Evolutionary conservation across 805 yeast genomes (phyloP).

Genomic region (Candida hungchunana): DNA sequence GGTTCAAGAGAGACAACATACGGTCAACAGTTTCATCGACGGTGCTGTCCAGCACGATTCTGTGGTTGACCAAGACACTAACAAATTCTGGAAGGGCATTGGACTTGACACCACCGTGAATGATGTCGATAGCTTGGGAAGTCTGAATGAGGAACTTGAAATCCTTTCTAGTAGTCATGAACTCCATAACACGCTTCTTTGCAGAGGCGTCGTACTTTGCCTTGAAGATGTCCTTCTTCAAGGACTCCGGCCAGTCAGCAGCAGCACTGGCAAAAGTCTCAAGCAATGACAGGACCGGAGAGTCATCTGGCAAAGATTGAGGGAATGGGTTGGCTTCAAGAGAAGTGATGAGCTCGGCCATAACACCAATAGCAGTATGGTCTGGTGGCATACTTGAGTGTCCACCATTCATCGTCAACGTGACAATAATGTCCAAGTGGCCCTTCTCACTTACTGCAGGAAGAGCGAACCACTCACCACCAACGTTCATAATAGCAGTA

Average conservation of each 20-base stretch:
- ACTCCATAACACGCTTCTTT: constrained; percentile 9
- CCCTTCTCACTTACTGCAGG: constrained; percentile 62
- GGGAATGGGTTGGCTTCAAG: constrained; percentile 52
- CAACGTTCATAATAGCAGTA: constrained; percentile 9
- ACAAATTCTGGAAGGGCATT: constrained; percentile 65
- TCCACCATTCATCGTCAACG: constrained; percentile 60
- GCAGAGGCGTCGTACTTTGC: background rate
- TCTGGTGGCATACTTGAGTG: constrained; percentile 68
- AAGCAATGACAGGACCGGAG: constrained; percentile 48
- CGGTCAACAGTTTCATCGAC: constrained; percentile 30
- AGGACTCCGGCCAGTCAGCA: background rate
- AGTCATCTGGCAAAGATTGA: constrained; percentile 37
- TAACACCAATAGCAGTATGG: constrained; percentile 66
- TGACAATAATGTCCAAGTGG: constrained; percentile 45
- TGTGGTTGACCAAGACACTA: constrained; percentile 46
- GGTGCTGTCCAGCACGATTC: constrained; percentile 47
- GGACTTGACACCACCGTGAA: constrained; percentile 60
- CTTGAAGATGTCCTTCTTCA: background rate
- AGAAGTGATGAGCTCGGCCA: constrained; percentile 44
- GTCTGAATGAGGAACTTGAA: constrained; percentile 20
- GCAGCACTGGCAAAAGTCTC: constrained; percentile 55
- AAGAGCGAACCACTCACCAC: constrained; percentile 39
- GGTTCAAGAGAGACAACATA: constrained; percentile 29
- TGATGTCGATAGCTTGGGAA: constrained; percentile 49
- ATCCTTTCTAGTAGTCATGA: constrained; percentile 24